Evolutionary conservation across 257 asterid genomes (phyloP), one percentile per base, ranked within the genome.

Genomic region (Scutellaria galericulata): DNA sequence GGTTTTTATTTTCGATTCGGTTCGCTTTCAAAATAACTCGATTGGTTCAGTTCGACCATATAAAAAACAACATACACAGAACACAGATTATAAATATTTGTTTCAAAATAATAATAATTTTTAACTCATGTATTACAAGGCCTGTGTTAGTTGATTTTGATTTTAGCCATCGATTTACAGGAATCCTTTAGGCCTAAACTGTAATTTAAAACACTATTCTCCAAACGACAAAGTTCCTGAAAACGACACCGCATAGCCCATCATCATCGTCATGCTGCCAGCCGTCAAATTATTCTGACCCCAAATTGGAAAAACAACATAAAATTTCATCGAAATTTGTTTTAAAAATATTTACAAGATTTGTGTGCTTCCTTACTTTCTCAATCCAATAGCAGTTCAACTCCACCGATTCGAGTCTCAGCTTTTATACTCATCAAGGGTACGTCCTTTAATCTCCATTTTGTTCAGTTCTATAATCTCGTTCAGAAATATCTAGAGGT

Each of bases 211-310:
- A 4, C 37, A 31, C 37, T 31, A 31, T 31, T 31, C 5, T 2
- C 4, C 37, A 71, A 7, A 40, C 1, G 81, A 77, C 75, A 77
- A 72, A 72, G 37, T 40, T 41, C 11, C 3, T 7, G 9, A 63
- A 57, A 77, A 71, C 45, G 74, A 72, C 77, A 44, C 0, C 60
- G 42, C 61, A 67, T 27, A 52, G 59, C 75, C 74, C 67, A 69
- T 67, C 18, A 66, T 37, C 78, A 35, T 75, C 78, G 56, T 75
- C 80, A 66, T 42, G 44, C 71, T 72, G 76, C 62, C 81, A 71
- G 13, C 78, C 69, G 55, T 65, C 67, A 37, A 63, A 74, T 74
- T 27, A 9, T 63, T 68, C 58, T 58, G 53, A 48, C 73, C 70
- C 63, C 22, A 20, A 50, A 59, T 45, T 24, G 58, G 22, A 69